A percentile compares a stretch with the other conserved stretches of the same genome.
These are phyloP conservation scores for Geranium brycei DNA, from an alignment of 345 rosid genomes.

Conservation along the genomic window DNA sequence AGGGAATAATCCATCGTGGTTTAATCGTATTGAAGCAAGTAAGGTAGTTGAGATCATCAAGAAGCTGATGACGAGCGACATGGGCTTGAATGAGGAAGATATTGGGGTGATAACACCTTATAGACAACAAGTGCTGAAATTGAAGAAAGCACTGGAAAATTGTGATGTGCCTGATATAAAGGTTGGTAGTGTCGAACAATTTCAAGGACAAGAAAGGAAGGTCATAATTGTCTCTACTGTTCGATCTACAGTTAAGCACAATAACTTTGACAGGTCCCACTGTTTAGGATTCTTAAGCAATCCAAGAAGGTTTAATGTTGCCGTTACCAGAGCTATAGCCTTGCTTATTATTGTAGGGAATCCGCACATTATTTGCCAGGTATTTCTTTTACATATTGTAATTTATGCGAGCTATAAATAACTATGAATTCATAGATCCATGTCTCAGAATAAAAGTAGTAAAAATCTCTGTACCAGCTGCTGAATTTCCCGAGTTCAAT, in stretches of 20 bases:
- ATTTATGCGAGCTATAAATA: too few relatives aligned
- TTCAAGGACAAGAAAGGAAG: constrained; percentile 55
- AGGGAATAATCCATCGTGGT: constrained; percentile 61
- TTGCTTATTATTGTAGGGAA: constrained; percentile 42
- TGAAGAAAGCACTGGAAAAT: constrained; percentile 34
- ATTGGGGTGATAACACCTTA: constrained; percentile 60
- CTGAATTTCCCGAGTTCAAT: too few relatives aligned
- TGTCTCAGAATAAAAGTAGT: not conserved
- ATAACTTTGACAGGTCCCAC: constrained; percentile 28
- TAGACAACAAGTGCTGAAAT: constrained; percentile 47
- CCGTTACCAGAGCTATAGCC: constrained; percentile 39
- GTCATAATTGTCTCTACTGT: constrained; percentile 53
- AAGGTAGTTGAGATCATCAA: constrained; percentile 40
- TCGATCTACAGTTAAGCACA: constrained; percentile 43
- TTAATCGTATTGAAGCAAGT: constrained; percentile 55
- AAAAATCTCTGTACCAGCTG: too few relatives aligned
- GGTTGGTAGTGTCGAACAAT: constrained; percentile 65
- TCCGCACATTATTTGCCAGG: constrained; percentile 45
- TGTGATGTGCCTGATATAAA: constrained; percentile 31
- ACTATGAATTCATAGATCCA: not conserved
- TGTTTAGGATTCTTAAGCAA: constrained; percentile 44
- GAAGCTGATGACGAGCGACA: constrained; percentile 15
- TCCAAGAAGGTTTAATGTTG: constrained; percentile 50
- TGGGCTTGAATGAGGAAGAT: constrained; percentile 23
- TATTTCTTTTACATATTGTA: constrained; percentile 3